Percentiles rank a stretch among this genome's conserved stretches.
Conservation (phyloP, 257 asterid species). For the Rehmannia glutinosa region DNA sequence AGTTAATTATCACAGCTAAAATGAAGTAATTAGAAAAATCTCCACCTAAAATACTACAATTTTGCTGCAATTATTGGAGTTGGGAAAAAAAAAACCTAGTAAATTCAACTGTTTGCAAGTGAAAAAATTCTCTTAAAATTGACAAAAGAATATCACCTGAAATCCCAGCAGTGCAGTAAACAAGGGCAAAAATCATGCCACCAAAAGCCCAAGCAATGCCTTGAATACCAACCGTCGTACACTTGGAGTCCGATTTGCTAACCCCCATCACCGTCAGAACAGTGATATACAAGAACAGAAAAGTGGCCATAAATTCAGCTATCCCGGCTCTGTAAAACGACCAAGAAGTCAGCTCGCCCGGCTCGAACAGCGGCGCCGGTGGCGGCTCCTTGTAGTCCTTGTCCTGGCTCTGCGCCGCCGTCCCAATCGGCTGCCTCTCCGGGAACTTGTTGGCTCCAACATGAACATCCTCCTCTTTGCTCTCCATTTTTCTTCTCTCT, state of each 20-base stretch:
- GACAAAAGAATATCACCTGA: conserved; percentile 30
- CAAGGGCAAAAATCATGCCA: conserved; percentile 68
- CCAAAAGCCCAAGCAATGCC: conserved; percentile 81
- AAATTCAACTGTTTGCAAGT: not conserved
- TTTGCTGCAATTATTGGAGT: no score
- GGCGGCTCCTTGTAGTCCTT: conserved; percentile 73
- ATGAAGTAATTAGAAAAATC: no score
- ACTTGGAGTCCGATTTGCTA: conserved; percentile 37
- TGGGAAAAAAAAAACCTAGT: not conserved
- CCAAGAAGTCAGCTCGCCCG: conserved; percentile 54
- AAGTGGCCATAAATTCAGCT: conserved; percentile 61
- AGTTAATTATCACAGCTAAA: not conserved
- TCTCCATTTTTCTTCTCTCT: conserved; percentile 33
- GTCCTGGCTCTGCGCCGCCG: conserved; percentile 61
- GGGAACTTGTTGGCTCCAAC: conserved; percentile 55
- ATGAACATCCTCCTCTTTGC: conserved; percentile 56
- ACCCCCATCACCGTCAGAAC: conserved; percentile 58
- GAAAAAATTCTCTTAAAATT: not conserved
- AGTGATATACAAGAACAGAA: conserved; percentile 47
- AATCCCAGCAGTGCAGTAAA: conserved; percentile 71
- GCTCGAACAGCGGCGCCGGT: conserved; percentile 60
- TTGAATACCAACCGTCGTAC: conserved; percentile 54
- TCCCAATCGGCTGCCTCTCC: conserved; percentile 61
- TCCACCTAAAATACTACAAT: no score
- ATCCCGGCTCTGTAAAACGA: conserved; percentile 64